Evolutionary conservation across 345 rosid genomes (phyloP), one percentile per base, ranked within the genome.

Genomic region (Pseudoturritis turrita): DNA sequence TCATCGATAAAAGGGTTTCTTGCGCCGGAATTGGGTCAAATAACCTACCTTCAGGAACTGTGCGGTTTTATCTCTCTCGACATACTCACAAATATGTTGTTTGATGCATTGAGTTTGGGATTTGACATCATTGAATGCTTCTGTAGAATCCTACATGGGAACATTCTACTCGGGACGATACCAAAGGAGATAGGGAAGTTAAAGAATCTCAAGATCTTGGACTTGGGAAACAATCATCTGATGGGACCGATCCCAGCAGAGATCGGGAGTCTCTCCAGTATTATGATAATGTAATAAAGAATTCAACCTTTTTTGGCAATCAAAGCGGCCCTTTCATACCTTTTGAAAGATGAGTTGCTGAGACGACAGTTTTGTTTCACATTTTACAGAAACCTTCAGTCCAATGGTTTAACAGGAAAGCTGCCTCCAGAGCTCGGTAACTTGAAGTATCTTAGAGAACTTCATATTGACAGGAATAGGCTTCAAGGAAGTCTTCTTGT

Each of bases 131-230:
- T 58, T 35, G 52, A 73, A 61, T 19, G 77, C 35, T 79, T 78
- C 55, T 83, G 81, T 83, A 96, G 98, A 79, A 76, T 83, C 77
- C 66, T 96, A 71, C 92, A 79, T 18, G 86, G 85, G 47, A 96
- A 92, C 84, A 70, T 73, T 45, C 81, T 96, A 75, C 71, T 85
- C 4, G 97, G 98, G 61, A 81, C 78, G 26, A 90, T 96, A 52
- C 99, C 99, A 3, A 92, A 85, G 82, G 99, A 96, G 63, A 50
- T 96, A 14, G 97, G 98, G 39, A 77, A 78, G 84, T 77, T 92
- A 88, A 86, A 87, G 78, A 72, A 74, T 71, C 92, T 96, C 47
- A 73, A 74, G 83, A 79, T 78, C 68, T 84, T 95, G 89, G 98
- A 95, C 81, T 88, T 95, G 85, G 98, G 99, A 77, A 83, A 60